Percentiles rank a stretch among this genome's conserved stretches.
These are phyloP conservation scores for Helianthus tuberosus DNA, from an alignment of 129 eudicot genomes.

Conservation along the genomic window DNA sequence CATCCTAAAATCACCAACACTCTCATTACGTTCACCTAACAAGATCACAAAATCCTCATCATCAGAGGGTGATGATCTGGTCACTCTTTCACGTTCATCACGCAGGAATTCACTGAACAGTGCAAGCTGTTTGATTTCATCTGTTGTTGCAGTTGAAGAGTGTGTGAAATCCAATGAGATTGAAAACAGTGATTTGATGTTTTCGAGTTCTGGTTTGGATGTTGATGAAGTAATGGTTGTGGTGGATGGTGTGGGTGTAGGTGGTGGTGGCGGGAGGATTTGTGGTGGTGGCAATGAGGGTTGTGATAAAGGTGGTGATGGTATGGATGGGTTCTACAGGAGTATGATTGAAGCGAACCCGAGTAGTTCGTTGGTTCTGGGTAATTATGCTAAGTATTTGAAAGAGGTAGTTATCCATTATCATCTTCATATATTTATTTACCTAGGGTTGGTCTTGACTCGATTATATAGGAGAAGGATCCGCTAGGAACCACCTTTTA, in stretches of 20 bases:
- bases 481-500: too few relatives aligned
- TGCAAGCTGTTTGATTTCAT: not conserved
- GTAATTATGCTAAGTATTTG: slow-evolving; percentile 56
- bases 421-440: not conserved
- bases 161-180: slow-evolving; percentile 4
- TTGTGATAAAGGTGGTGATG: slow-evolving; percentile 18
- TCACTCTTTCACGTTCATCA: not conserved
- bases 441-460: too few relatives aligned
- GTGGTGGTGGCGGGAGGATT: slow-evolving; percentile 26
- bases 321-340: slow-evolving; percentile 40
- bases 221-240: not conserved
- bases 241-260: slow-evolving; percentile 23
- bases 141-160: too few relatives aligned
- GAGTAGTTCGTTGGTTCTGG: slow-evolving; percentile 42
- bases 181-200: slow-evolving; percentile 23
- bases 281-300: slow-evolving; percentile 26
- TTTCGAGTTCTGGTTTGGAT: slow-evolving; percentile 38
- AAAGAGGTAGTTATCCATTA: slow-evolving; percentile 47
- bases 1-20: slow-evolving; percentile 16
- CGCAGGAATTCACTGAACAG: not conserved
- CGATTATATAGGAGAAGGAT: too few relatives aligned
- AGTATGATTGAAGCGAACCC: slow-evolving; percentile 57
- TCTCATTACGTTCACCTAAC: slow-evolving; percentile 1
- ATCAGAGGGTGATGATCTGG: slow-evolving; percentile 19
- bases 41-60: slow-evolving; percentile 29